Base-by-base conservation (phyloP, 371 early-diverging fungal species). In the Coelomomyces lativittatus region DNA sequence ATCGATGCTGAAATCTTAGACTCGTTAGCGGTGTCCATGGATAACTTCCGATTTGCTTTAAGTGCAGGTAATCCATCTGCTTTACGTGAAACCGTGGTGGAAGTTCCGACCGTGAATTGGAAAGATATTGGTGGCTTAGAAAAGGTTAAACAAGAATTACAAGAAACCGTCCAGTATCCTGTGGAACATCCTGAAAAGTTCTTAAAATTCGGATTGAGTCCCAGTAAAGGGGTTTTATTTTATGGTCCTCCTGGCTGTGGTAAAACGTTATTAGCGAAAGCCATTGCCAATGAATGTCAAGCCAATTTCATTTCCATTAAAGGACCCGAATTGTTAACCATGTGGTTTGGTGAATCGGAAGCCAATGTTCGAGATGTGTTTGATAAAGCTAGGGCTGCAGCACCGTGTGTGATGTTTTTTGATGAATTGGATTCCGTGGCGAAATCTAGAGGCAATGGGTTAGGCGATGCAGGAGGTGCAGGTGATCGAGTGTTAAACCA, bases 321-420 rank as follows among this genome's bases (percentile, higher is more conserved):
- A 78, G 99, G 99, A 43, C 99, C 99, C 39, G 99, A 99, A 66
- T 78, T 99, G 49, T 72, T 99, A 48, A 98, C 95, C 43, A 99
- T 97, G 98, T 99, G 96, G 93, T 97, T 99, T 55, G 99, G 99
- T 66, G 99, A 99, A 64, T 93, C 95, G 29, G 99, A 99, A 66
- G 91, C 96, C 51, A 98, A 98, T 58, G 97, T 98, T 28, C 85
- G 99, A 49, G 96, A 98, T 61, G 90, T 99, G 24, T 99, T 99
- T 72, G 98, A 97, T 70, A 93, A 97, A 75, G 99, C 99, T 9
- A 82, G 98, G 58, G 91, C 97, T 15, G 97, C 97, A 32, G 88
- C 98, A 4, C 99, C 99, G 14, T 98, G 99, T 69, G 98, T 99
- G 29, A 85, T 99, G 83, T 99, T 99, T 88, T 99, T 99, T 80